These are phyloP conservation scores for Tarenaya hassleriana DNA, from an alignment of 345 rosid species.

Conservation along the genomic window DNA sequence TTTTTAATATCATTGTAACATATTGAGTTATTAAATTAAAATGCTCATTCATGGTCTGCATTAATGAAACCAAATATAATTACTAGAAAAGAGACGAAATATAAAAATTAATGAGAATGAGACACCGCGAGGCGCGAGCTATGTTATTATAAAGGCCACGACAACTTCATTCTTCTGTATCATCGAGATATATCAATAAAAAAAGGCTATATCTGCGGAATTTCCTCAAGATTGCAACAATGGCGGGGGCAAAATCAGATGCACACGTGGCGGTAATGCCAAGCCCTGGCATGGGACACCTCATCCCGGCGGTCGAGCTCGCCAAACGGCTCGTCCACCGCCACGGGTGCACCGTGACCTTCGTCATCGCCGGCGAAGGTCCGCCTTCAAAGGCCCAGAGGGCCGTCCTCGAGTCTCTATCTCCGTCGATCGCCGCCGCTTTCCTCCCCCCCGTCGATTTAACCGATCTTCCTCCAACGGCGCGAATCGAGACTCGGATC, in stretches of 20 bases:
- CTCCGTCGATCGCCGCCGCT: conserved; percentile 37
- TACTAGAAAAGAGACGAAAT: too few species aligned
- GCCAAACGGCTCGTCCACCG: conserved; percentile 44
- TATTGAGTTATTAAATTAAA: too few species aligned
- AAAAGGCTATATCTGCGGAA: background rate
- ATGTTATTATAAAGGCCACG: too few species aligned
- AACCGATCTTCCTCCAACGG: conserved; percentile 27
- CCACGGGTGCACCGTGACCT: conserved; percentile 40
- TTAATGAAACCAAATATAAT: too few species aligned
- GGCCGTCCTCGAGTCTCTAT: conserved; percentile 42
- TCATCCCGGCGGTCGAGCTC: conserved; percentile 60
- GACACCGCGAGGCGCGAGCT: too few species aligned
- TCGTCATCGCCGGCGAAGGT: conserved; percentile 44
- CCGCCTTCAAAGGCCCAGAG: conserved; percentile 45
- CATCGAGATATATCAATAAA: too few species aligned
- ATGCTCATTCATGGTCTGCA: too few species aligned
- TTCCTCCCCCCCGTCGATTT: conserved; percentile 48
- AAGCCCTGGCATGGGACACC: conserved; percentile 83
- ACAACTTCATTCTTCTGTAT: too few species aligned
- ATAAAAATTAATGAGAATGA: too few species aligned
- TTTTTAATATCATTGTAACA: too few species aligned
- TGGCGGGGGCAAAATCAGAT: conserved; percentile 28
- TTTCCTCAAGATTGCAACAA: conserved; percentile 18
- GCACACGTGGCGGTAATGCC: conserved; percentile 48
- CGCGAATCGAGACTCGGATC: conserved; percentile 42